phyloP scores from a whole-genome alignment of 2,329 filamentous ascomycete species.

The Venturia oleaginea region DNA sequence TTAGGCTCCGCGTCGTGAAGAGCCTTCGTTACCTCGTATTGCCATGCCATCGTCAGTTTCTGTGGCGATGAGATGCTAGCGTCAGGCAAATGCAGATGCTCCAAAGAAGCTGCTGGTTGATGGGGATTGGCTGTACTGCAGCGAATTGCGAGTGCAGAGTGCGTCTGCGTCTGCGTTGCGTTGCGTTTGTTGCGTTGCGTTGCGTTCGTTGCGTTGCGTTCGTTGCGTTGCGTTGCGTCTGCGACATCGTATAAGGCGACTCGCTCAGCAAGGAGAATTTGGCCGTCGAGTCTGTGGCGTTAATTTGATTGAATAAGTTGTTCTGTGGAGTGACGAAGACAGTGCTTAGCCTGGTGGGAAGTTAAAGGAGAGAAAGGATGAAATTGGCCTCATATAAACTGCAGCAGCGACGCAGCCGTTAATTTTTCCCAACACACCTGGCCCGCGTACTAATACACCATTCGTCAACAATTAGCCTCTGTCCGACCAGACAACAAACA shows the following conservation, averaged over 20 bases:
- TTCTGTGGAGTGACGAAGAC: conserved; percentile 3
- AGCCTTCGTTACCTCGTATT: not conserved
- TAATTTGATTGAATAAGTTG: conserved; percentile 1
- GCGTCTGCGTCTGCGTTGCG: not conserved
- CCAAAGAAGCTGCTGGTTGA: not conserved
- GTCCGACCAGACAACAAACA: not conserved
- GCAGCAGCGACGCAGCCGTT: not conserved
- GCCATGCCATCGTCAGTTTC: not conserved
- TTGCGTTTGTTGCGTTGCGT: too few species aligned
- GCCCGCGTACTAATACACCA: not conserved
- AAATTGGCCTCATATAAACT: not conserved
- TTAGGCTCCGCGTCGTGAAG: too few species aligned
- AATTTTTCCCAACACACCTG: not conserved
- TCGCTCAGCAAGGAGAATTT: too few species aligned
- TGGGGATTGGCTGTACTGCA: not conserved
- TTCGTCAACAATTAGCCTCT: not conserved
- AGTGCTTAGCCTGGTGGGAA: not conserved
- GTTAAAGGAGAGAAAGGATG: not conserved
- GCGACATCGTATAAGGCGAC: too few species aligned
- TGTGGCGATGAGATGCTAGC: conserved; percentile 4
- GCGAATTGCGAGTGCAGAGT: not conserved
- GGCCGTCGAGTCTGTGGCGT: not conserved
- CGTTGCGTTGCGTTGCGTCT: too few species aligned
- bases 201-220: too few species aligned
- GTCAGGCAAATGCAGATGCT: not conserved